phyloP scores from a whole-genome alignment of 228 moss, liverwort and hornwort species.

The Sphagnum fallax region DNA sequence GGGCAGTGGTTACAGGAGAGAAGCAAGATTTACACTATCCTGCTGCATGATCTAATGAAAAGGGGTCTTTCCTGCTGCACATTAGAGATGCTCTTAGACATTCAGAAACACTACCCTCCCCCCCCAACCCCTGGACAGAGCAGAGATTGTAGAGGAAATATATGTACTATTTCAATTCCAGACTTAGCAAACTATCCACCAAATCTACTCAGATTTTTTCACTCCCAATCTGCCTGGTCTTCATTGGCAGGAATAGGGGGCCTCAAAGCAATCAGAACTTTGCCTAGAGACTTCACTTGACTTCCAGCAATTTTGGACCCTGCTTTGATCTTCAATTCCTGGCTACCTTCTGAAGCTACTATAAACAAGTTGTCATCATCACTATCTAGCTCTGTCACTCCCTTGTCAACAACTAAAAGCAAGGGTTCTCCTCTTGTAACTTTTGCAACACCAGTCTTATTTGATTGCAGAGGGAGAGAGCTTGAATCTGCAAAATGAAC shows the following conservation, averaged over 20 bases:
- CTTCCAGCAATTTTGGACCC: constrained; percentile 21
- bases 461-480: constrained; percentile 45
- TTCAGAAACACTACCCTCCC: too few relatives aligned
- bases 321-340: constrained; percentile 26
- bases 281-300: constrained; percentile 48
- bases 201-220: not conserved
- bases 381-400: constrained; percentile 12
- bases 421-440: constrained; percentile 29
- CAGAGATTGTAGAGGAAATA: too few relatives aligned
- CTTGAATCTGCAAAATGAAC: constrained; percentile 40
- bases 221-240: constrained; percentile 24
- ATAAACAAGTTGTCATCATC: constrained; percentile 34
- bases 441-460: constrained; percentile 11
- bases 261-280: constrained; percentile 59
- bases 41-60: too few relatives aligned
- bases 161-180: too few relatives aligned
- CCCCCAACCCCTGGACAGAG: too few relatives aligned
- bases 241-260: constrained; percentile 46
- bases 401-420: constrained; percentile 73
- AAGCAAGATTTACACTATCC: too few relatives aligned
- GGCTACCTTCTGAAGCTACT: constrained; percentile 18
- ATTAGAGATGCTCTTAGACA: too few relatives aligned
- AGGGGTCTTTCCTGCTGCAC: too few relatives aligned
- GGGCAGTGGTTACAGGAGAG: too few relatives aligned
- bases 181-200: too few relatives aligned